phyloP scores from a whole-genome alignment of 2,329 filamentous ascomycete species.

The Byssothecium circinans region DNA sequence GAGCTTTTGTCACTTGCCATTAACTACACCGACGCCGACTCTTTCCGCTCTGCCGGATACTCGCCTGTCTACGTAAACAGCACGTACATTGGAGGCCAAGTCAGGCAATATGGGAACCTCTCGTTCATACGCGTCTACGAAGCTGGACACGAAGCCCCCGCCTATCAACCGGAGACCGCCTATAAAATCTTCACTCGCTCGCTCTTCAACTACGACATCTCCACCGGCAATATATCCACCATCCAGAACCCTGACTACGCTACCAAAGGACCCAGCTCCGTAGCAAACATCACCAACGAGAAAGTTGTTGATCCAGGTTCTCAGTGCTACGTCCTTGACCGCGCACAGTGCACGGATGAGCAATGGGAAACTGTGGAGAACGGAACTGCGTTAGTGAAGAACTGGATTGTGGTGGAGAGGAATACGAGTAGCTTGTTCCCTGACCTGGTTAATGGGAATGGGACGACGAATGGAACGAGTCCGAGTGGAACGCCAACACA shows the following conservation, averaged over 20 bases:
- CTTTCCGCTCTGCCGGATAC: slow-evolving; percentile 70
- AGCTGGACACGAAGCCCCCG: slow-evolving; percentile 56
- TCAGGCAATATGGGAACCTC: slow-evolving; percentile 74
- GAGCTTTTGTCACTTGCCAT: slow-evolving; percentile 67
- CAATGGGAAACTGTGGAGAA: slow-evolving; percentile 38
- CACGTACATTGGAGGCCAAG: slow-evolving; percentile 69
- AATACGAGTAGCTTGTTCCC: slow-evolving; percentile 37
- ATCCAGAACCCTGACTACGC: slow-evolving; percentile 43
- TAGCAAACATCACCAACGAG: slow-evolving; percentile 50
- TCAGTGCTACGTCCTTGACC: slow-evolving; percentile 37
- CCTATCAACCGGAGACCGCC: slow-evolving; percentile 51
- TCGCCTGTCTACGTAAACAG: slow-evolving; percentile 69
- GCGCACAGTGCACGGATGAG: slow-evolving; percentile 31
- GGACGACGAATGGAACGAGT: slow-evolving; percentile 20
- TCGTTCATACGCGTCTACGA: slow-evolving; percentile 56
- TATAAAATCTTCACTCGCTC: slow-evolving; percentile 58
- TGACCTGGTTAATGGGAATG: slow-evolving; percentile 21
- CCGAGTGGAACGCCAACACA: slow-evolving; percentile 13
- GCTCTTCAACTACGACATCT: slow-evolving; percentile 55
- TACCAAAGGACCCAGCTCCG: slow-evolving; percentile 40
- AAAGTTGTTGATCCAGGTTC: slow-evolving; percentile 45
- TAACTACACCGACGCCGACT: slow-evolving; percentile 52
- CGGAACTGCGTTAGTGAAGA: slow-evolving; percentile 32
- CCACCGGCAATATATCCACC: slow-evolving; percentile 54
- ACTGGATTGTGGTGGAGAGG: slow-evolving; percentile 40